Evolutionary conservation across 495 filamentous ascomycete species (phyloP).

Genomic region (Sabuloglossum arenarium): DNA sequence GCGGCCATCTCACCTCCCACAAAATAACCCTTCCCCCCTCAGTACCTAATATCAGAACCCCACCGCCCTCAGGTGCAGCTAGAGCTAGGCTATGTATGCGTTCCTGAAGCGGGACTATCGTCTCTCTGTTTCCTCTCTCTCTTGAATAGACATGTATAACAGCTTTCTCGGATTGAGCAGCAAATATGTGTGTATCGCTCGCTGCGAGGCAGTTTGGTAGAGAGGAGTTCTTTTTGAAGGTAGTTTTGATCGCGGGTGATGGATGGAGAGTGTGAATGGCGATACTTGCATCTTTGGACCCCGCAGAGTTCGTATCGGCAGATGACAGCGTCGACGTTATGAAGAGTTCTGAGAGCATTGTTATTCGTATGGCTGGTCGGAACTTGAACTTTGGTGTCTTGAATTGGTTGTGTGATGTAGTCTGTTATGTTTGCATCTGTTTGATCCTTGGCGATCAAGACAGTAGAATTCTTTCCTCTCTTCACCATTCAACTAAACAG

Average conservation of each 20-base stretch:
- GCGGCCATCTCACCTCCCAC: slow-evolving; percentile 57
- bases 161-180: slow-evolving; percentile 77
- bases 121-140: slow-evolving; percentile 66
- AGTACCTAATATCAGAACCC: slow-evolving; percentile 64
- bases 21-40: slow-evolving; percentile 67
- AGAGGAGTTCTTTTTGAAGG: slow-evolving; percentile 86
- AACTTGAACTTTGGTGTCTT: slow-evolving; percentile 4
- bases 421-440: neutral
- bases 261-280: slow-evolving; percentile 70
- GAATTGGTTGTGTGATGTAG: too few relatives aligned
- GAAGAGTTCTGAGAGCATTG: neutral
- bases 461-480: too few relatives aligned
- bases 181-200: slow-evolving; percentile 68
- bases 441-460: neutral
- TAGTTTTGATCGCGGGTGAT: slow-evolving; percentile 40
- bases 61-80: slow-evolving; percentile 31
- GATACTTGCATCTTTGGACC: slow-evolving; percentile 59
- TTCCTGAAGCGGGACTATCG: slow-evolving; percentile 66
- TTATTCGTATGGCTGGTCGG: slow-evolving; percentile 1
- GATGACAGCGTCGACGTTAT: slow-evolving; percentile 32
- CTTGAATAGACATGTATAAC: slow-evolving; percentile 81
- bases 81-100: slow-evolving; percentile 52
- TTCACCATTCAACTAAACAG: too few relatives aligned
- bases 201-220: slow-evolving; percentile 58
- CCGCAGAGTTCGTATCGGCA: slow-evolving; percentile 30